Evolutionary conservation across 176 grass and related monocot genomes (phyloP).

Genomic region (Musa troglodytarum): DNA sequence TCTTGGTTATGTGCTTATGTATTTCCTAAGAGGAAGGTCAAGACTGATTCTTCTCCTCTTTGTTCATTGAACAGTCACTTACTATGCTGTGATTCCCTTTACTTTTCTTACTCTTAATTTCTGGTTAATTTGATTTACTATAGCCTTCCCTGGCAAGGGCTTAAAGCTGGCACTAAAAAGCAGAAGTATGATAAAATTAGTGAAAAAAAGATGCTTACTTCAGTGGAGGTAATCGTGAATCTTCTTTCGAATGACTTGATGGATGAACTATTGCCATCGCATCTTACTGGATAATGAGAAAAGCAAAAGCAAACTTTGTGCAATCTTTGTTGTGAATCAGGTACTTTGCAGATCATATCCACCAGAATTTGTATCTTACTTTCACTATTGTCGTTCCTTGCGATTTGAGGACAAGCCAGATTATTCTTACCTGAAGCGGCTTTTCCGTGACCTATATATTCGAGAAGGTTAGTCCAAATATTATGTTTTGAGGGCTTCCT

Average conservation of each 20-base stretch:
- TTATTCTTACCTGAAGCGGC: slow-evolving; percentile 13
- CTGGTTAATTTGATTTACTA: neutral
- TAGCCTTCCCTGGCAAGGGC: slow-evolving; percentile 17
- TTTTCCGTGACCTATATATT: slow-evolving; percentile 19
- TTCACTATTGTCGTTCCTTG: slow-evolving; percentile 15
- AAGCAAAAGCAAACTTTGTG: neutral
- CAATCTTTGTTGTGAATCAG: neutral
- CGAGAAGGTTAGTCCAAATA: slow-evolving; percentile 2
- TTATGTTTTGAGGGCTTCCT: neutral
- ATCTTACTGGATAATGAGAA: neutral
- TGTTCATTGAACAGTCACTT: neutral
- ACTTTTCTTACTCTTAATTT: neutral
- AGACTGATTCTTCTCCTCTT: neutral
- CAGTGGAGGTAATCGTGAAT: neutral
- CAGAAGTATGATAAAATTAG: slow-evolving; percentile 19
- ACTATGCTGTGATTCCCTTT: neutral
- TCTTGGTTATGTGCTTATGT: slow-evolving; percentile 10
- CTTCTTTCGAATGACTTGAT: neutral
- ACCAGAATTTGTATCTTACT: slow-evolving; percentile 14
- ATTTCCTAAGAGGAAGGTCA: slow-evolving; percentile 10
- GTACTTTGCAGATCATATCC: slow-evolving; percentile 6
- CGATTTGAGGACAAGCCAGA: slow-evolving; percentile 20
- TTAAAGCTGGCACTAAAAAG: slow-evolving; percentile 17
- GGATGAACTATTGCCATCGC: neutral
- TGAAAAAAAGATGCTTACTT: slow-evolving; percentile 16